Evolutionary conservation across 2,329 filamentous ascomycete genomes (phyloP).

Genomic region (Arthrobotrys conoides): DNA sequence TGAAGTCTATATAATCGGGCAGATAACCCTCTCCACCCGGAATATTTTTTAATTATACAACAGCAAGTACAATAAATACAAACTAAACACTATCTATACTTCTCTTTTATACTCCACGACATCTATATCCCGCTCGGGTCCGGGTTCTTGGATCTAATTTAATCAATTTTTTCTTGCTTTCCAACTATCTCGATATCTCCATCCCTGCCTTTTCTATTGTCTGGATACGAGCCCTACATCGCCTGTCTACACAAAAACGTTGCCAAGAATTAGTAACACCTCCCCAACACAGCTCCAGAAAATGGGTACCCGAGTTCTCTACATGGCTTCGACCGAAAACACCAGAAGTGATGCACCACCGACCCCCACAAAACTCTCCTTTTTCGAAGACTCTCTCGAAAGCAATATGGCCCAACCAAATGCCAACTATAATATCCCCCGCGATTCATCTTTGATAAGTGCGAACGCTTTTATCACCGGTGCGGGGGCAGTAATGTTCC

Average conservation of each 20-base stretch:
- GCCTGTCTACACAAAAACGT: background rate
- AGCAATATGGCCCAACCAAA: conserved; percentile 42
- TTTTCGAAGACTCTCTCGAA: conserved; percentile 45
- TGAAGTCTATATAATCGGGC: conserved; percentile 9
- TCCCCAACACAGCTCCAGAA: conserved; percentile 7
- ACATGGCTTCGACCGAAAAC: conserved; percentile 39
- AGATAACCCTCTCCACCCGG: conserved; percentile 6
- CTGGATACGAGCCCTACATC: background rate
- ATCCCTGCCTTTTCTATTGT: conserved; percentile 1
- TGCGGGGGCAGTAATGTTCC: conserved; percentile 56
- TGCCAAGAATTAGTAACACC: conserved; percentile 24
- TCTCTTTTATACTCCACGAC: conserved; percentile 7
- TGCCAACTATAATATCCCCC: conserved; percentile 41
- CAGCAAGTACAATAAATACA: conserved; percentile 13
- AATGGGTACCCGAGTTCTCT: conserved; percentile 55
- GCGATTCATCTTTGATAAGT: conserved; percentile 46
- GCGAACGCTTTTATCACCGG: conserved; percentile 46
- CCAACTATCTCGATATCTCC: background rate
- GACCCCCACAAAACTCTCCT: conserved; percentile 23
- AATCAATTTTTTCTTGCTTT: background rate
- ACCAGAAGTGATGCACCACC: conserved; percentile 30
- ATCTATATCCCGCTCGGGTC: conserved; percentile 4
- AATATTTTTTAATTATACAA: background rate
- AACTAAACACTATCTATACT: background rate
- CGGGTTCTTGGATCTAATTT: conserved; percentile 6